A percentile compares a stretch with the other conserved stretches of the same genome.
Evolutionary conservation across 345 rosid species (phyloP).

Genomic region (Erysimum cheiranthoides): DNA sequence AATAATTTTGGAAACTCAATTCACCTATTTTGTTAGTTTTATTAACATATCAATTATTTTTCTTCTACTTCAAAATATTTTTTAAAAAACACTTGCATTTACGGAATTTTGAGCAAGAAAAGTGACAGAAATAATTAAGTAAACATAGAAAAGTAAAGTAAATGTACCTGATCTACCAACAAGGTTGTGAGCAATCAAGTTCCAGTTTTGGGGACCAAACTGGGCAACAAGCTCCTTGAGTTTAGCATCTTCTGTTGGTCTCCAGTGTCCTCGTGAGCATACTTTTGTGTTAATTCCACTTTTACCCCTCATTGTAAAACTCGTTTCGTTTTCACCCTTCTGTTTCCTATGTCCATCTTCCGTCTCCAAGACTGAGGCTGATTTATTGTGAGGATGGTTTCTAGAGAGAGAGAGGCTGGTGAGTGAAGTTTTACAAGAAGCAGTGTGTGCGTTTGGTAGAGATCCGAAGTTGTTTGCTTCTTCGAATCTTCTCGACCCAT

Average conservation of each 20-base stretch:
- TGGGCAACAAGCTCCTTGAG: constrained; percentile 87
- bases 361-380: constrained; percentile 36
- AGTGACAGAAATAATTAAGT: not conserved
- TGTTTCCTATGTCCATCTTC: constrained; percentile 29
- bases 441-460: constrained; percentile 31
- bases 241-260: constrained; percentile 89
- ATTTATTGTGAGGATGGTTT: constrained; percentile 25
- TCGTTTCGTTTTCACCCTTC: not conserved
- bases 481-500: constrained; percentile 23
- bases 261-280: constrained; percentile 87
- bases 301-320: constrained; percentile 21
- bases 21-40: not conserved
- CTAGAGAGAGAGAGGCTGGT: constrained; percentile 22
- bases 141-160: not conserved
- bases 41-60: not conserved
- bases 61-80: not conserved
- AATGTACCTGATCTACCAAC: constrained; percentile 59
- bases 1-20: not conserved
- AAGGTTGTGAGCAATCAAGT: constrained; percentile 84
- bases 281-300: constrained; percentile 33
- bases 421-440: constrained; percentile 4
- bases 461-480: constrained; percentile 38
- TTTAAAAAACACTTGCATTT: not conserved
- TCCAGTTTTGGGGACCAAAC: constrained; percentile 98
- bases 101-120: not conserved